These are phyloP conservation scores for Candida silvicultrix DNA, from an alignment of 805 yeast species.

Conservation along the genomic window DNA sequence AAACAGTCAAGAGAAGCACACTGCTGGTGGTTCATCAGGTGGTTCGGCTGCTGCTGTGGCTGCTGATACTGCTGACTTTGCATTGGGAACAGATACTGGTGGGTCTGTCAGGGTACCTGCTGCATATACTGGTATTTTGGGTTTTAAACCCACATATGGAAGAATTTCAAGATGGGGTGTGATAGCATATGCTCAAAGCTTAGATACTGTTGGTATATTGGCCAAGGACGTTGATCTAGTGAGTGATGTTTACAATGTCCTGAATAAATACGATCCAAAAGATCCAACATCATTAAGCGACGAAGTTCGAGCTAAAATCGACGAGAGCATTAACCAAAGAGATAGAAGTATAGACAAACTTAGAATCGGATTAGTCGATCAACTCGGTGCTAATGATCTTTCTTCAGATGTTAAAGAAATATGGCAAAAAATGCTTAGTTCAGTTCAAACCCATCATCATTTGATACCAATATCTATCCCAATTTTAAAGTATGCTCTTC, in stretches of 20 bases:
- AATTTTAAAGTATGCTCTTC: slow-evolving; percentile 55
- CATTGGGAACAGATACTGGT: slow-evolving; percentile 95
- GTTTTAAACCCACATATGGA: slow-evolving; percentile 94
- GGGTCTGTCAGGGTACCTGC: slow-evolving; percentile 95
- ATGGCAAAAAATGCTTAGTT: slow-evolving; percentile 35
- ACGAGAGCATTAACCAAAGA: background rate
- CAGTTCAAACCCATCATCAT: slow-evolving; percentile 36
- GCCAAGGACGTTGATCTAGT: slow-evolving; percentile 42
- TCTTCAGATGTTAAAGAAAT: slow-evolving; percentile 23
- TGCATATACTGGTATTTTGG: slow-evolving; percentile 74
- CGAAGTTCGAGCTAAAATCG: slow-evolving; percentile 26
- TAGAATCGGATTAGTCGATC: slow-evolving; percentile 68
- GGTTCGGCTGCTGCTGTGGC: slow-evolving; percentile 95
- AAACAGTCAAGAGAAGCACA: slow-evolving; percentile 17
- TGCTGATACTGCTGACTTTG: slow-evolving; percentile 58
- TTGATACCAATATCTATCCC: slow-evolving; percentile 68
- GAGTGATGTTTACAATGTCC: slow-evolving; percentile 40
- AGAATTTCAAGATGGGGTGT: slow-evolving; percentile 90
- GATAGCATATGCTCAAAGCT: slow-evolving; percentile 84
- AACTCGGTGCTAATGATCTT: slow-evolving; percentile 54
- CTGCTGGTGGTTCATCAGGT: slow-evolving; percentile 92
- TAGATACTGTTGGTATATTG: slow-evolving; percentile 90
- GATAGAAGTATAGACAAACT: slow-evolving; percentile 18
- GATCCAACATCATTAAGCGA: slow-evolving; percentile 71
- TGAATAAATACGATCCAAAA: slow-evolving; percentile 58